Base-by-base conservation (phyloP, 2,329 filamentous ascomycete species). In the Verticillium klebahnii region DNA sequence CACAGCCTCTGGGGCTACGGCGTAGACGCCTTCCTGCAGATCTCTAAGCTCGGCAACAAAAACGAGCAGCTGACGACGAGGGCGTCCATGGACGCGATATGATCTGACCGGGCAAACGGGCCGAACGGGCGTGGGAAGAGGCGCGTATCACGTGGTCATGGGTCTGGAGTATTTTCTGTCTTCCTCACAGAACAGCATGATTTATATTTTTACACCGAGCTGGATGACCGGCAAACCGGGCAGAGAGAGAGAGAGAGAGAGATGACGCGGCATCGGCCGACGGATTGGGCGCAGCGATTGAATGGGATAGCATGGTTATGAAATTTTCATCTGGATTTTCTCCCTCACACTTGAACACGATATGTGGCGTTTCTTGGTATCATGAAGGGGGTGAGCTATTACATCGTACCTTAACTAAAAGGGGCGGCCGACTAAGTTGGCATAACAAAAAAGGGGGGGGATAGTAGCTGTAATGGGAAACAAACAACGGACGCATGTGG, bases 1-100 rank as follows among this genome's bases (percentile, higher is more conserved):
- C 94, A 98, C 73, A 97, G 91, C 70, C 79, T 99, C 8, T 94
- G 97, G 72, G 96, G 95, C 0, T 98, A 97, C 73, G 95, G 95
- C 15, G 92, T 96, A 7, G 95, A 99, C 78, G 93, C 91, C 0
- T 99, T 99, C 71, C 77, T 99, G 65, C 93, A 98, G 73, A 97
- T 99, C 63, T 96, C 92, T 5, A 96, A 96, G 74, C 81, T 99
- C 62, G 95, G 95, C 23, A 99, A 99, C 74, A 97, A 97, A 82
- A 97, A 98, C 71, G 95, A 99, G 79, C 92, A 96, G 75, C 81
- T 99, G 64, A 92, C 85, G 2, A 92, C 87, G 32, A 81, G 90
- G 69, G 90, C 90, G 31, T 87, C 84, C 66, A 92, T 93, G 82
- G 90, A 93, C 74, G 89, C 89, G 23, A 85, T 93, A 14, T 91